These are phyloP conservation scores for Heterobasidion occidentale DNA, from an alignment of 1,284 basidiomycete species.

Conservation along the genomic window DNA sequence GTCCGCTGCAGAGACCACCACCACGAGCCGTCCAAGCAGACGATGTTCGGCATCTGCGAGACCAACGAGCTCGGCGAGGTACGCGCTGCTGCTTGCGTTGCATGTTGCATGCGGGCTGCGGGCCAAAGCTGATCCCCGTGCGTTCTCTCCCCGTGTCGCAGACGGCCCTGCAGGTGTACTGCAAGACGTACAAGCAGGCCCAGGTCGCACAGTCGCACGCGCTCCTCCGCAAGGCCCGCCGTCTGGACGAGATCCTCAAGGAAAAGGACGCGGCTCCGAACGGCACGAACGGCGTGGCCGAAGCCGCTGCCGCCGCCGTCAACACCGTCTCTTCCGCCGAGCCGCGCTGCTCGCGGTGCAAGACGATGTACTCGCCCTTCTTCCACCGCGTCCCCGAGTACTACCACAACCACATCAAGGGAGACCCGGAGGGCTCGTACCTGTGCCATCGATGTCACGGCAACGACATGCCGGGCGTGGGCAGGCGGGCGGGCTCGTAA, in stretches of 20 bases:
- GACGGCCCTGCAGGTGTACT: conserved; percentile 85
- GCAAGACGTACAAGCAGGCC: conserved; percentile 77
- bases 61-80: conserved; percentile 78
- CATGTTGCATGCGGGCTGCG: not conserved
- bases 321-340: conserved; percentile 10
- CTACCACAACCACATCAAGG: conserved; percentile 9
- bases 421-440: conserved; percentile 20
- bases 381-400: conserved; percentile 20
- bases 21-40: conserved; percentile 38
- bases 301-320: not conserved
- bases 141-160: conserved; percentile 20
- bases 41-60: conserved; percentile 78
- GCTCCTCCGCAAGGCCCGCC: conserved; percentile 77
- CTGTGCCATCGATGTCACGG: conserved; percentile 56
- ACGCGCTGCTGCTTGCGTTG: conserved; percentile 12
- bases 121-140: not conserved
- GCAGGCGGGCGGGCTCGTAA: conserved; percentile 2
- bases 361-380: conserved; percentile 31
- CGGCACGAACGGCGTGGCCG: conserved; percentile 4
- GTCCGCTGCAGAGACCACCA: conserved; percentile 83
- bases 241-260: conserved; percentile 62
- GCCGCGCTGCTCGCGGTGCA: conserved; percentile 26
- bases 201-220: conserved; percentile 65
- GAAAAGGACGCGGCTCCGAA: conserved; percentile 10
- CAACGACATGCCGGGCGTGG: conserved; percentile 7